Evolutionary conservation across 805 yeast species (phyloP), one percentile per base, ranked within the genome.

Genomic region (Cyberlindnera bimundalis): DNA sequence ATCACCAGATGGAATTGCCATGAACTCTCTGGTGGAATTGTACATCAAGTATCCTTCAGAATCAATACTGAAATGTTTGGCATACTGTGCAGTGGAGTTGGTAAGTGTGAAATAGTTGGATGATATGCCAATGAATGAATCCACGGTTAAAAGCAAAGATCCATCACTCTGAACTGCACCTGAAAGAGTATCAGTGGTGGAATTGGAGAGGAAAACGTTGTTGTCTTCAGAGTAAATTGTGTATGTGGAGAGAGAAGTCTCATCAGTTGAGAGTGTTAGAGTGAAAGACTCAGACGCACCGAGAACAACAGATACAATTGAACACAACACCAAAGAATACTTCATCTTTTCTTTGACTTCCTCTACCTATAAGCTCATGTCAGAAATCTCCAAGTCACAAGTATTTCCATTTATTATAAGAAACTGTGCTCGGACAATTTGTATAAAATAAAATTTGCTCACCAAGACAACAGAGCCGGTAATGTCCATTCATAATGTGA

Each of bases 1-100:
- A 6, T 30, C 29, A 15, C 42, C 46, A 20, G 38, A 28, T 16
- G 46, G 46, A 20, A 45, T 37, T 5, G 45, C 51, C 25, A 37
- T 29, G 29, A 39, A 47, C 14, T 44, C 45, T 5, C 20, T 29
- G 12, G 44, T 13, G 15, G 32, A 36, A 35, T 33, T 41, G 13
- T 33, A 34, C 21, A 37, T 28, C 39, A 47, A 26, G 29, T 33
- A 42, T 1, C 51, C 51, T 12, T 39, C 44, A 15, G 20, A 14
- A 24, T 31, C 43, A 21, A 41, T 42, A 20, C 42, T 37, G 30
- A 38, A 47, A 4, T 34, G 42, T 13, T 37, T 40, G 13, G 51
- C 44, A 7, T 15, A 30, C 5, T n/a, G 26, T 11, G 35, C 25
- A 10, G 35, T 34, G 14, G 30, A 20, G 26, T 37, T 30, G 8